Percentiles rank a stretch among this genome's conserved stretches.
Conservation (phyloP, 306 rosid species). For the Prosopis cineraria region DNA sequence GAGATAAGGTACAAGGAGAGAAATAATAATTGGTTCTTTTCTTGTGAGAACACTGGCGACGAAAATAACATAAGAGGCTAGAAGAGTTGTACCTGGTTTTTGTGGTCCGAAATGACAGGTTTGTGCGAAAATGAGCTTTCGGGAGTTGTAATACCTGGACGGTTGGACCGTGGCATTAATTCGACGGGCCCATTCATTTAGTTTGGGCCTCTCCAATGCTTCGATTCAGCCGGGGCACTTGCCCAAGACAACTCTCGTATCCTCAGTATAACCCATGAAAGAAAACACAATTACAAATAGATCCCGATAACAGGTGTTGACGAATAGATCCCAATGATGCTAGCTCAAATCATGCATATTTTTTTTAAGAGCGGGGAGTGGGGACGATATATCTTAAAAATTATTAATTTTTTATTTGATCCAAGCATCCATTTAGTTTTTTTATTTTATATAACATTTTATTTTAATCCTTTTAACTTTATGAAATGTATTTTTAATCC, state of each 20-base stretch:
- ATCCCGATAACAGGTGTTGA: neutral
- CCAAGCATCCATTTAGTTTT: too few species aligned
- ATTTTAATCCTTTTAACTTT: too few species aligned
- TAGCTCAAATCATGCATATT: neutral
- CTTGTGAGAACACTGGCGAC: neutral
- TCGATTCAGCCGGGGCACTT: neutral
- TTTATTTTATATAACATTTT: too few species aligned
- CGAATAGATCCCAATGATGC: neutral
- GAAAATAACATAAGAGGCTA: neutral
- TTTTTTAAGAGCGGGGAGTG: too few species aligned
- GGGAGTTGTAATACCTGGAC: neutral
- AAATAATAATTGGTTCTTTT: neutral
- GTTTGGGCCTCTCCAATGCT: too few species aligned
- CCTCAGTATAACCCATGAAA: neutral
- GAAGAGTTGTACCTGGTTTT: neutral
- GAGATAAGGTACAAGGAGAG: neutral
- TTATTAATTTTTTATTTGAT: too few species aligned
- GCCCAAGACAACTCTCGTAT: neutral
- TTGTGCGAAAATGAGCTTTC: neutral
- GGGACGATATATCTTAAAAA: too few species aligned
- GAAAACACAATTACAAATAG: neutral
- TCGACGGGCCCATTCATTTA: neutral
- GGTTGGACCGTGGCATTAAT: neutral
- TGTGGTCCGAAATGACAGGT: neutral
- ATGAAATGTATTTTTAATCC: too few species aligned